Conservation (phyloP, 2,329 filamentous ascomycete species). For the Leptographium wingfieldii region DNA sequence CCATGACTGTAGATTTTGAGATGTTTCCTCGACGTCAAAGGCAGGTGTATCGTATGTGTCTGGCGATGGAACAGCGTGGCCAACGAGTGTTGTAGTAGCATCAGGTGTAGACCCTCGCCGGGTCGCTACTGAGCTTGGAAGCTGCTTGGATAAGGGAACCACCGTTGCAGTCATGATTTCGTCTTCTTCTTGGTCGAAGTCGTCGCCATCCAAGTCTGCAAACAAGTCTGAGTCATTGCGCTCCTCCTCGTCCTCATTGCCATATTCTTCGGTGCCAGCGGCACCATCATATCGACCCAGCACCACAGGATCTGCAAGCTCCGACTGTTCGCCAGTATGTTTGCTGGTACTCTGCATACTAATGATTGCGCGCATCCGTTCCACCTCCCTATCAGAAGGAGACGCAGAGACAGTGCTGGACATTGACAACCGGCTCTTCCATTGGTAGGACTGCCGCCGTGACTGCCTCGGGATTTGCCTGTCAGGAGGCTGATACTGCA, state of each 20-base stretch:
- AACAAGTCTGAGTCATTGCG: background rate
- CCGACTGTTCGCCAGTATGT: background rate
- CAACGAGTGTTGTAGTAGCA: background rate
- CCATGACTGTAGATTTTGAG: slow-evolving; percentile 6
- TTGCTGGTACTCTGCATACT: background rate
- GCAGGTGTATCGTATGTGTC: background rate
- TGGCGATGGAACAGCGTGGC: too few relatives aligned
- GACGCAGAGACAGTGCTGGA: background rate
- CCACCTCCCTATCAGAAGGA: background rate
- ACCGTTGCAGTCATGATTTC: slow-evolving; percentile 7
- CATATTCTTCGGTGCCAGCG: background rate
- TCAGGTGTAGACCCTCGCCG: background rate
- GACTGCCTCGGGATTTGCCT: background rate
- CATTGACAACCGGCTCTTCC: background rate
- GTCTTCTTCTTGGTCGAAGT: slow-evolving; percentile 1
- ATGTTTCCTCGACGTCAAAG: slow-evolving; percentile 3
- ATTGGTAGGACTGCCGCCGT: background rate
- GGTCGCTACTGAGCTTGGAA: background rate
- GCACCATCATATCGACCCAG: background rate
- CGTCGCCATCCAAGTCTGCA: slow-evolving; percentile 4
- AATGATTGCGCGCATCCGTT: background rate
- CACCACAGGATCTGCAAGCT: background rate
- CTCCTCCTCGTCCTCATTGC: slow-evolving; percentile 4
- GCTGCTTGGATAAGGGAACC: slow-evolving; percentile 1
- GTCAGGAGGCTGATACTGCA: background rate